Evolutionary conservation across 1,139 yeast genomes (phyloP).

Genomic region (Nakaseomyces delphensis): DNA sequence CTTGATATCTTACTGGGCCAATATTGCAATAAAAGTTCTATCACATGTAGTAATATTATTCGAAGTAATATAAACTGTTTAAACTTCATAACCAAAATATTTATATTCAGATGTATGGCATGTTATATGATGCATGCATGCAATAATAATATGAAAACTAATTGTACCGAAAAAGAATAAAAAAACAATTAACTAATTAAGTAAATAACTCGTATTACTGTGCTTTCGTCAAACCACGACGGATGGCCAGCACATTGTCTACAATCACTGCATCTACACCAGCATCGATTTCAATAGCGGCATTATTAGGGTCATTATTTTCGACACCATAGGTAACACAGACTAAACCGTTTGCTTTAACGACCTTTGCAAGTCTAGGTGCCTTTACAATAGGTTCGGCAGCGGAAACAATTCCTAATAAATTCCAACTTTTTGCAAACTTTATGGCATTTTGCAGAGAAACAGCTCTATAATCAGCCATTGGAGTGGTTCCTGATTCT

Average conservation of each 20-base stretch:
- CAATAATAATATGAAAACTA: no score
- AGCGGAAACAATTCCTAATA: conserved; percentile 87
- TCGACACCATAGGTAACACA: conserved; percentile 86
- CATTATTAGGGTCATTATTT: conserved; percentile 80
- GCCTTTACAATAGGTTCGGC: conserved; percentile 77
- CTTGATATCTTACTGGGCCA: no score
- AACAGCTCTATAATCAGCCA: conserved; percentile 86
- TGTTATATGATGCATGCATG: no score
- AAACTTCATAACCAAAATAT: no score
- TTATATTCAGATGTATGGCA: no score
- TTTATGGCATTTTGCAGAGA: conserved; percentile 87
- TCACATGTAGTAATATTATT: no score
- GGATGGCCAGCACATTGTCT: conserved; percentile 85
- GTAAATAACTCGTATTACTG: not conserved
- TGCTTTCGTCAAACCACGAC: conserved; percentile 54
- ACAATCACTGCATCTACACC: conserved; percentile 98
- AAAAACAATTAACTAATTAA: no score
- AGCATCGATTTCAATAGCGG: conserved; percentile 79
- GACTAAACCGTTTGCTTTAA: conserved; percentile 82
- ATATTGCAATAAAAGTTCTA: no score
- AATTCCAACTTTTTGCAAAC: conserved; percentile 85
- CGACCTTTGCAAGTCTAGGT: conserved; percentile 82
- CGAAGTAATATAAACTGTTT: no score
- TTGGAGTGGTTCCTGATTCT: conserved; percentile 70
- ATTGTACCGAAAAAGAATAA: not conserved